These are phyloP conservation scores for Penicillium goetzii DNA, from an alignment of 495 filamentous ascomycete species.

Conservation along the genomic window DNA sequence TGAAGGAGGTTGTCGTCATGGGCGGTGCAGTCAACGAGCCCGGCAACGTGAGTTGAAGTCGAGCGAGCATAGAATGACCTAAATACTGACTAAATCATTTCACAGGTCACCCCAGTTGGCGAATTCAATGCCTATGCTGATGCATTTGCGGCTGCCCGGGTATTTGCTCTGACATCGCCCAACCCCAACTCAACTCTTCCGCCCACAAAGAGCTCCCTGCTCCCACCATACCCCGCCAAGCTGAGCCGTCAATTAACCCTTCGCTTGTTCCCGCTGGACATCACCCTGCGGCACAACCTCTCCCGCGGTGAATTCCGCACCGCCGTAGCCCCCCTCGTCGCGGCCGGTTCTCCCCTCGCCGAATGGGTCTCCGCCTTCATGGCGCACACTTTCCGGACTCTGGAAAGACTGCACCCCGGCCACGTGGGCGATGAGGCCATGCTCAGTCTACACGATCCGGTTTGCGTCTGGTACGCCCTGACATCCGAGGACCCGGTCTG, in stretches of 20 bases:
- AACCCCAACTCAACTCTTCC: conserved; percentile 73
- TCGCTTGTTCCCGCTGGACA: conserved; percentile 84
- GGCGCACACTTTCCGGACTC: conserved; percentile 72
- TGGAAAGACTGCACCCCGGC: conserved; percentile 61
- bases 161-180: conserved; percentile 88
- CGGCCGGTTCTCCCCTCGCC: conserved; percentile 73
- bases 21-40: conserved; percentile 78
- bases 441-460: conserved; percentile 83
- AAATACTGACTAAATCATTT: neutral
- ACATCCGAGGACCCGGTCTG: conserved; percentile 50
- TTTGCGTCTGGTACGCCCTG: conserved; percentile 86
- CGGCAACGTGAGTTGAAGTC: conserved; percentile 67
- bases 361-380: conserved; percentile 83
- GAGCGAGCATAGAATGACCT: neutral
- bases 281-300: conserved; percentile 77
- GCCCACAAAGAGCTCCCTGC: conserved; percentile 43
- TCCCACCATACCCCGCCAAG: conserved; percentile 68
- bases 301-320: conserved; percentile 60
- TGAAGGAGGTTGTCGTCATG: conserved; percentile 95
- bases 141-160: conserved; percentile 78
- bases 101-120: conserved; percentile 66
- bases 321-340: conserved; percentile 52
- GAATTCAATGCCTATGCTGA: conserved; percentile 90
- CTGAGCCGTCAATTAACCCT: conserved; percentile 71
- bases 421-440: conserved; percentile 56